Conservation (phyloP, 2,329 filamentous ascomycete genomes). For the Fusarium siculi region DNA sequence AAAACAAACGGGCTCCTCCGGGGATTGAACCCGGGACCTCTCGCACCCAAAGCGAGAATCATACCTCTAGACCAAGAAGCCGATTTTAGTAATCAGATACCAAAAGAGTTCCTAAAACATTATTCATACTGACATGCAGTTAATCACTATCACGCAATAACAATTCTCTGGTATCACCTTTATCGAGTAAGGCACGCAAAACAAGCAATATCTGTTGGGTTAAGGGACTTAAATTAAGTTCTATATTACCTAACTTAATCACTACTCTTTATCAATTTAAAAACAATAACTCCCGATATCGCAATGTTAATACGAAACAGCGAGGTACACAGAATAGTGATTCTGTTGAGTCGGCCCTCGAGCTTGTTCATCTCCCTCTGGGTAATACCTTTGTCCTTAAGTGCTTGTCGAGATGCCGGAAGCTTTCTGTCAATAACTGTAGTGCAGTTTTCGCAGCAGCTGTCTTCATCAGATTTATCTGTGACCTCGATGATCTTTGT, state of each 20-base stretch:
- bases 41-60: constrained; percentile 47
- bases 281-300: fast-evolving
- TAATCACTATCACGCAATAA: too few relatives aligned
- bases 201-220: too few relatives aligned
- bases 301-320: background rate
- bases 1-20: constrained; percentile 43
- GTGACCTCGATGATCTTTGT: fast-evolving
- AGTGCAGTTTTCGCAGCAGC: fast-evolving
- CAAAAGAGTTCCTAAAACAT: fast-evolving
- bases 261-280: background rate
- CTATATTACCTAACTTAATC: too few relatives aligned
- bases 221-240: too few relatives aligned
- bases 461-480: fast-evolving
- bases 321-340: background rate
- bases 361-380: background rate
- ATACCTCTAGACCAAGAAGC: constrained; percentile 38
- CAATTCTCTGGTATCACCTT: too few relatives aligned
- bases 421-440: fast-evolving
- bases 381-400: fast-evolving
- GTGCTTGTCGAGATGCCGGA: fast-evolving
- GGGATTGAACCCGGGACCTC: constrained; percentile 60
- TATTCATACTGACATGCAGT: too few relatives aligned
- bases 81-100: background rate
- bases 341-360: background rate
- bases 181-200: too few relatives aligned